Evolutionary conservation across 2,329 filamentous ascomycete genomes (phyloP), one percentile per base, ranked within the genome.

Genomic region (Colletotrichum sp.): DNA sequence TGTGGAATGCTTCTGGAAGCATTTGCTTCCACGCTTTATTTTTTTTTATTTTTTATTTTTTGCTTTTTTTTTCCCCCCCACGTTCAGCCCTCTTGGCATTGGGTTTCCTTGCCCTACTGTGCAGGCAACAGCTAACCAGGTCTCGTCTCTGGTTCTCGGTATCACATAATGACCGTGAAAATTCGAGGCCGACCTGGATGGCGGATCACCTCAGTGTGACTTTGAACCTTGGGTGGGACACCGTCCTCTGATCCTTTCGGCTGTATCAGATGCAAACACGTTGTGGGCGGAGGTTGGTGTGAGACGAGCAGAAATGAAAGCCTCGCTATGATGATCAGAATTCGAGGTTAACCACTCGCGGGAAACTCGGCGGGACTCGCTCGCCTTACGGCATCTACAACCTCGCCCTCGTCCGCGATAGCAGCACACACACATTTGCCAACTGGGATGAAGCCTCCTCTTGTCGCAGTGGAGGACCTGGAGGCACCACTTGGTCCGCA

Each of bases 1-100:
- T 24, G 52, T 62, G 64, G 71, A 72, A 72, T 52, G 55, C 64
- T 69, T 72, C 71, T 39, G 36, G 71, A 72, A 72, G 71, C 26
- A 60, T 59, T 59, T 30, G 16, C 24, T 24, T 44, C 30, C 9
- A 52, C 30, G 59, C 34, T 6, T 18, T 55, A 15, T 55, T 21
- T 6, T 49, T 12, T 15, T 5, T 16, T 16, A 28, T 13, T 24
- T 34, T 7, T 34, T 34, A 7, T 13, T 34, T 34, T 36, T 15
- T 36, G 7, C 15, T 34, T 34, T 36, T 15, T 15, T 36, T 36
- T 28, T 13, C 10, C 8, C 8, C 26, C 28, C 9, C 18, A n/a
- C n/a, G 10, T 39, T 30, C 26, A 26, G 16, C 16, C 21, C 21
- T 59, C 49, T 34, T 49, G 62, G 62, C 70, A 60, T 44, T 60